Base-by-base conservation (phyloP, 257 asterid species). In the Striga asiatica region DNA sequence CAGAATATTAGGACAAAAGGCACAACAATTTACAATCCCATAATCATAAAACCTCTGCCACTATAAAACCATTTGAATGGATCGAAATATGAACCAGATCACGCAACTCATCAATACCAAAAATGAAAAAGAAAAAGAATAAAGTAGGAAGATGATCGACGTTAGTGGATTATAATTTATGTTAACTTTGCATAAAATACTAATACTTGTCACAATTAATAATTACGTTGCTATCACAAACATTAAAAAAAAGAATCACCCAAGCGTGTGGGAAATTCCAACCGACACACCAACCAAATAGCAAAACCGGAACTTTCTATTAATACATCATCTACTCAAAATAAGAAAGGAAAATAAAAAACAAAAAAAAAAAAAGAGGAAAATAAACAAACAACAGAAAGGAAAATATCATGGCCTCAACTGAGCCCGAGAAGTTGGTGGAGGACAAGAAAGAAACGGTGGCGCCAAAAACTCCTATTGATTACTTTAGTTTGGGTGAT, bases 401-500 rank as follows among this genome's bases (percentile, higher is more conserved):
- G 19, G 6, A 4, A 39, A 16, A 11, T 19, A 43, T 23, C 41
- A 71, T 71, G 76, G 54, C 72, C 58, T 41, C 76, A 13, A 6
- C 50, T 0, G 74, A 56, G 8, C 27, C 61, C 0, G 51, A 51
- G 6, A 28, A 22, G 52, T 68, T 48, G 56, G 69, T 8, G 21
- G 66, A 34, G 0, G 12, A 59, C 5, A 52, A 41, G 54, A 69
- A 69, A 52, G 72, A 71, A 21, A 67, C 16, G 32, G 35, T 65
- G 14, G 60, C 77, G 23, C 60, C 66, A 35, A 76, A 68, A 2
- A 25, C 47, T 0, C 51, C 72, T 0, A n/a, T 22, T 2, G 39
- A 59, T 45, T 67, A 67, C 51, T 68, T 69, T 11, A 66, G 60
- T 9, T 43, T 78, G 74, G 72, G 61, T 1, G 83, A 80, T 48